phyloP scores from a whole-genome alignment of 805 yeast species.

The Henningerozyma blattae region DNA sequence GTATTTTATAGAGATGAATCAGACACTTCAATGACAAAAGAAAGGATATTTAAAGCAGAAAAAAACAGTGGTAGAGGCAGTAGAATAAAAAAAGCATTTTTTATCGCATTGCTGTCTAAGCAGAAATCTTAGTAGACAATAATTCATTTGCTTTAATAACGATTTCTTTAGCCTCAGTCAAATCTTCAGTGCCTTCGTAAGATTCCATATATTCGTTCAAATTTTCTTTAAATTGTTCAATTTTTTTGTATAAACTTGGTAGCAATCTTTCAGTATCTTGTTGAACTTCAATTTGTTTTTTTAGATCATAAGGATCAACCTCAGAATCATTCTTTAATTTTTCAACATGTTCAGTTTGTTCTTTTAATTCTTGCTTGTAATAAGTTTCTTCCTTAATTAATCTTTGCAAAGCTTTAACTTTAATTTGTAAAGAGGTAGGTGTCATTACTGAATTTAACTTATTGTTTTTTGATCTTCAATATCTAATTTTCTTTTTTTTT shows the following conservation, averaged over 20 bases:
- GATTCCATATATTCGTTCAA: slow-evolving; percentile 30
- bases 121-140: slow-evolving; percentile 7
- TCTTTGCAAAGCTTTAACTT: slow-evolving; percentile 55
- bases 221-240: slow-evolving; percentile 27
- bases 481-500: background rate
- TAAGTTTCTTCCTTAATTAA: slow-evolving; percentile 53
- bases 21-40: no score
- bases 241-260: slow-evolving; percentile 35
- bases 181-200: slow-evolving; percentile 26
- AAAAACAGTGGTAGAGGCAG: no score
- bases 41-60: no score
- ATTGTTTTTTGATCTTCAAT: background rate
- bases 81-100: no score
- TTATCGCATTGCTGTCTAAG: no score
- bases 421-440: slow-evolving; percentile 61
- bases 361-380: slow-evolving; percentile 47
- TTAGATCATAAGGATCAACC: slow-evolving; percentile 56
- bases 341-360: slow-evolving; percentile 39
- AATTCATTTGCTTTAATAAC: slow-evolving; percentile 18
- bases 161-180: slow-evolving; percentile 16
- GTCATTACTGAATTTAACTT: slow-evolving; percentile 32
- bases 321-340: slow-evolving; percentile 30
- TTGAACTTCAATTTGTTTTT: slow-evolving; percentile 38
- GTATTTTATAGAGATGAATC: no score
- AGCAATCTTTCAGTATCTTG: slow-evolving; percentile 43